Evolutionary conservation across 768 basidiomycete species (phyloP).

Genomic region (Tulasnella sp.): DNA sequence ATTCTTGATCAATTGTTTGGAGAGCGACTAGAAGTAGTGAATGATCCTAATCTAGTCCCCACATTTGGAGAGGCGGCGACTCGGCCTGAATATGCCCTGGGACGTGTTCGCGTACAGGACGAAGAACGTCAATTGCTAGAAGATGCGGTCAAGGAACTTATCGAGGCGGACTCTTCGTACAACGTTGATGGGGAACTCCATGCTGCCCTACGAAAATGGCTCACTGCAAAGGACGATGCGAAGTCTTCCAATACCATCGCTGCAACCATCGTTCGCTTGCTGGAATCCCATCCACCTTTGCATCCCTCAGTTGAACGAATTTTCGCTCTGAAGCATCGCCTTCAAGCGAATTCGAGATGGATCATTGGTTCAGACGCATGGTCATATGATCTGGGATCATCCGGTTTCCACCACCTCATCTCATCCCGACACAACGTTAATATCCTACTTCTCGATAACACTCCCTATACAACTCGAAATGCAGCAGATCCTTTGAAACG

Average conservation of each 20-base stretch:
- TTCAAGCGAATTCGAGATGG: conserved; percentile 71
- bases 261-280: conserved; percentile 39
- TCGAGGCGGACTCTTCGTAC: conserved; percentile 33
- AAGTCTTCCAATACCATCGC: conserved; percentile 47
- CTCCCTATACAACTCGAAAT: conserved; percentile 74
- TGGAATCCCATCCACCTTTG: conserved; percentile 30
- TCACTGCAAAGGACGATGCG: conserved; percentile 58
- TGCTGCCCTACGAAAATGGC: conserved; percentile 64
- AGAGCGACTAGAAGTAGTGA: conserved; percentile 68
- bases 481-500: conserved; percentile 55
- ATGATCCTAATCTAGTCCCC: conserved; percentile 61
- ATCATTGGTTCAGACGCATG: conserved; percentile 97
- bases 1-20: conserved; percentile 71
- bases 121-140: conserved; percentile 62
- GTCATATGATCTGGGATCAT: conserved; percentile 93
- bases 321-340: conserved; percentile 44
- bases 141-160: conserved; percentile 46
- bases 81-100: conserved; percentile 88
- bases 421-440: conserved; percentile 87
- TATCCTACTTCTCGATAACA: conserved; percentile 85
- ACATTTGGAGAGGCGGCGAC: conserved; percentile 65
- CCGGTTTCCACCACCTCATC: conserved; percentile 88
- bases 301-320: conserved; percentile 40
- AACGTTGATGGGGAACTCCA: conserved; percentile 43
- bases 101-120: conserved; percentile 72